phyloP scores from a whole-genome alignment of 2,329 filamentous ascomycete genomes.

The Aureobasidium sp. region DNA sequence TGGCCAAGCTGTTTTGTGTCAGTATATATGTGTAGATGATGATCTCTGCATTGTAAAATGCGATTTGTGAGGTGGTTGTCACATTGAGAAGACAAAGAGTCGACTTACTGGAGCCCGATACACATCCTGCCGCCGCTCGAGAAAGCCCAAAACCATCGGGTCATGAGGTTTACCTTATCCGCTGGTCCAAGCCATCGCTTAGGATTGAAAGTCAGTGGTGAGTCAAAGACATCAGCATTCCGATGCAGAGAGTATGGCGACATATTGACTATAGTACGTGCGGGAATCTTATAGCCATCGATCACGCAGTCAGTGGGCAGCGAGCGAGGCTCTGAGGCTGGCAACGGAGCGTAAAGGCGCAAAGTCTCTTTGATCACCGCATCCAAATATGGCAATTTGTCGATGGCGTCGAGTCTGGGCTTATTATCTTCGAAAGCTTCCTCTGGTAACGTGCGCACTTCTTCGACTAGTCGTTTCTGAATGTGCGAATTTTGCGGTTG shows the following conservation, averaged over 20 bases:
- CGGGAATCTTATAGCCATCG: constrained; percentile 26
- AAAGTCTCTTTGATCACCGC: constrained; percentile 32
- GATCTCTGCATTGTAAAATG: not conserved
- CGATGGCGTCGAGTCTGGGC: constrained; percentile 34
- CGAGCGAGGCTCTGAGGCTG: constrained; percentile 45
- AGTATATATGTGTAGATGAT: not conserved
- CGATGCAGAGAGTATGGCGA: constrained; percentile 37
- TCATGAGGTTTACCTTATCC: constrained; percentile 31
- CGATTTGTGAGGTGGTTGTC: no score
- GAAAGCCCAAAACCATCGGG: constrained; percentile 43
- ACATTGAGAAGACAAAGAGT: no score
- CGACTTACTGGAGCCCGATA: constrained; percentile 32
- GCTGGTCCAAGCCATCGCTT: constrained; percentile 34
- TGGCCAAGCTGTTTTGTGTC: constrained; percentile 34
- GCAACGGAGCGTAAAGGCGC: constrained; percentile 40
- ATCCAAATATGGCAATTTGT: constrained; percentile 27
- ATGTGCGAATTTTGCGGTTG: constrained; percentile 34
- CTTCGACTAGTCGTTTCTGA: constrained; percentile 41
- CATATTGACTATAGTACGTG: constrained; percentile 33
- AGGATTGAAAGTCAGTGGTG: constrained; percentile 30
- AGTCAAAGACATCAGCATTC: constrained; percentile 35
- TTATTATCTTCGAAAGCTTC: constrained; percentile 19
- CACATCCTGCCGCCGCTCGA: constrained; percentile 42
- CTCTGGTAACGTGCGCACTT: constrained; percentile 28
- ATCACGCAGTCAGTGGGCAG: constrained; percentile 31